These are phyloP conservation scores for Colletotrichum destructivum DNA, from an alignment of 2,329 filamentous ascomycete species.

Conservation along the genomic window DNA sequence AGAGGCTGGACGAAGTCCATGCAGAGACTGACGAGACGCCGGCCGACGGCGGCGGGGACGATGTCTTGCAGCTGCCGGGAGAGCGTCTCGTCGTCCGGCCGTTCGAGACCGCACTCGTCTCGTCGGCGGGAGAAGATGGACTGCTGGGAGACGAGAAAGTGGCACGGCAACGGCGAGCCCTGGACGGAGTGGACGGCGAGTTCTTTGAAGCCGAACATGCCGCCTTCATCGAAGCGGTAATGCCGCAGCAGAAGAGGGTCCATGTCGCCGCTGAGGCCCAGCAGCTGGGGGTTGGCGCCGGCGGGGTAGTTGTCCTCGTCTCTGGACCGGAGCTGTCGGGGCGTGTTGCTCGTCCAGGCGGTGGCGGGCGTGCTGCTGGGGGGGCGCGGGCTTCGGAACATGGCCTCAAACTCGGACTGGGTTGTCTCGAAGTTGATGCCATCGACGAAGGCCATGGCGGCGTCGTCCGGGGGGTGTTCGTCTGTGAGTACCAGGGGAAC, in stretches of 20 bases:
- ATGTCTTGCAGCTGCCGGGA: neutral
- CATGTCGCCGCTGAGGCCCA: conserved; percentile 43
- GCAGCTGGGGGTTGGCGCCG: conserved; percentile 26
- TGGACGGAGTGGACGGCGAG: conserved; percentile 44
- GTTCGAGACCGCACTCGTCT: conserved; percentile 35
- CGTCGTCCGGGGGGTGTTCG: neutral
- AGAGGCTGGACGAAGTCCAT: conserved; percentile 13
- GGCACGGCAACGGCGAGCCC: conserved; percentile 25
- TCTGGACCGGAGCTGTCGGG: neutral
- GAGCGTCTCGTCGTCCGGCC: neutral
- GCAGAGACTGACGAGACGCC: conserved; percentile 16
- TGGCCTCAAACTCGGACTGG: conserved; percentile 35
- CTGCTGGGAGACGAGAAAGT: conserved; percentile 42
- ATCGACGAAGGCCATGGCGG: neutral
- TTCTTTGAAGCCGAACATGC: conserved; percentile 45
- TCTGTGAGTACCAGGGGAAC: no score
- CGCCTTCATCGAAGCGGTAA: conserved; percentile 37
- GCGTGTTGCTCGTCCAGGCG: neutral
- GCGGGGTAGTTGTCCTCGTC: neutral
- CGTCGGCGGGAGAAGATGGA: conserved; percentile 40
- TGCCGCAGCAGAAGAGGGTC: conserved; percentile 41
- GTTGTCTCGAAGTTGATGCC: conserved; percentile 34
- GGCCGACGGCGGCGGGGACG: conserved; percentile 5
- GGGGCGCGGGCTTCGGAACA: conserved; percentile 23
- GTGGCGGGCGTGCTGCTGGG: neutral